A percentile compares a stretch with the other conserved stretches of the same genome.
Evolutionary conservation across 768 basidiomycete genomes (phyloP).

Genomic region (Lactarius sanguifluus): DNA sequence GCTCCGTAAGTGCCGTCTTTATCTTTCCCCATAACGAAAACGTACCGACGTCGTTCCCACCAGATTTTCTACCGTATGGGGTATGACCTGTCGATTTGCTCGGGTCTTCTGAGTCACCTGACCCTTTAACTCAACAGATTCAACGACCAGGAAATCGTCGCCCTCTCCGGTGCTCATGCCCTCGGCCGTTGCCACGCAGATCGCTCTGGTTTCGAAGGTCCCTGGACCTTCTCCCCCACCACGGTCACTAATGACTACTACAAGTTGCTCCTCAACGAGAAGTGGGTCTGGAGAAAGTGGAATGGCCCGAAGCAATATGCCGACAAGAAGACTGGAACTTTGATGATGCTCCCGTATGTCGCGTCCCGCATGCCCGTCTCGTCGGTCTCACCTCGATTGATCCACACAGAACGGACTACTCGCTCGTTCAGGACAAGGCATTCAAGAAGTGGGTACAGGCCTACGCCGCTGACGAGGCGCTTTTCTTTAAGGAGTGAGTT

Average conservation of each 20-base stretch:
- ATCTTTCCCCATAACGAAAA: not conserved
- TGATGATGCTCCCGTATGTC: constrained; percentile 96
- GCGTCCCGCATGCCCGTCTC: not conserved
- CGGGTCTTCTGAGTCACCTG: not conserved
- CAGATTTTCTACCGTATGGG: constrained; percentile 92
- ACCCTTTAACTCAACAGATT: constrained; percentile 46
- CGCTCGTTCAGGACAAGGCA: constrained; percentile 83
- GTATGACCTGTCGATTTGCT: constrained; percentile 33
- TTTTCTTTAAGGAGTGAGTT: constrained; percentile 93
- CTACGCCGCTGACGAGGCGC: constrained; percentile 80
- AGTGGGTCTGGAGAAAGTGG: constrained; percentile 98
- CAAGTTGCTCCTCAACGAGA: constrained; percentile 85
- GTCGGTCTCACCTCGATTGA: not conserved
- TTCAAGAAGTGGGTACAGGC: constrained; percentile 88
- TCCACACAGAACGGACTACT: constrained; percentile 72
- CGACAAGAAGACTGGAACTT: constrained; percentile 82
- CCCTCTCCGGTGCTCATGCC: constrained; percentile 91
- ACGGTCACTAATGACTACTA: constrained; percentile 86
- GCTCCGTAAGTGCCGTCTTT: constrained; percentile 51
- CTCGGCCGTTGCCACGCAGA: constrained; percentile 92
- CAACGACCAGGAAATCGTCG: constrained; percentile 97
- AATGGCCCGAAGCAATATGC: constrained; percentile 88
- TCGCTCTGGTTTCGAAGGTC: constrained; percentile 80
- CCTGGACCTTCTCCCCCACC: constrained; percentile 94
- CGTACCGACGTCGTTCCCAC: not conserved